Evolutionary conservation across 2,329 filamentous ascomycete species (phyloP), one percentile per base, ranked within the genome.

Genomic region (Arthrobotrys megalospora): DNA sequence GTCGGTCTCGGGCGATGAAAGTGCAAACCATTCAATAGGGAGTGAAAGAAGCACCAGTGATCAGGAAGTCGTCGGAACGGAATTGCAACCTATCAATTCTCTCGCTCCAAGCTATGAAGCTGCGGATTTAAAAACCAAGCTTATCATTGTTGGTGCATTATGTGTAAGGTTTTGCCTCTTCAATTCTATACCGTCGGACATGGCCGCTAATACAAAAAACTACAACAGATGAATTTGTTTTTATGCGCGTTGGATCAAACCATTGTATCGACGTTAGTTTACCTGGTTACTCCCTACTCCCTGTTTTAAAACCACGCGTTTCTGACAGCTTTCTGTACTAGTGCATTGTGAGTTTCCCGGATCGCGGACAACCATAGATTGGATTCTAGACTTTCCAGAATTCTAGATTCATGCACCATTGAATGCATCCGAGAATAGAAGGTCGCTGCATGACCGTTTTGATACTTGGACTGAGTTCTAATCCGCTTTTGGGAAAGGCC

Each of bases 231-330:
- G 62, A 82, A 81, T 45, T 79, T 81, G 6, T 81, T 82, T 76
- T 52, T 82, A 16, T 79, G 81, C 50, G 81, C 81, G 21, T 65
- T 82, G 19, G 81, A 82, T 48, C 81, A 82, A 63, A 82, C 81
- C 38, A 82, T 82, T 16, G 80, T 81, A n/a, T 67, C 75, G 32
- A 78, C 75, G 75, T 78, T 10, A 19, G 67, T 78, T 19, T 28
- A 28, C 19, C 16, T n/a, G 24, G 72, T 50, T 16, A 36, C 45
- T 41, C 55, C 53, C 8, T 24, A 6, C 62, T 6, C 36, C 38
- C 34, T 16, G 43, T 12, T 50, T 67, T 16, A 6, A 28, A 11
- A 28, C 1, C 1, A 12, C 8, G 28, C 38, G 11, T 60, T 32
- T 21, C 68, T 70, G 41, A 76, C 45, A 43, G 19, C 38, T 50